Conservation (phyloP, 345 rosid species). For the Ceriops tagal region DNA sequence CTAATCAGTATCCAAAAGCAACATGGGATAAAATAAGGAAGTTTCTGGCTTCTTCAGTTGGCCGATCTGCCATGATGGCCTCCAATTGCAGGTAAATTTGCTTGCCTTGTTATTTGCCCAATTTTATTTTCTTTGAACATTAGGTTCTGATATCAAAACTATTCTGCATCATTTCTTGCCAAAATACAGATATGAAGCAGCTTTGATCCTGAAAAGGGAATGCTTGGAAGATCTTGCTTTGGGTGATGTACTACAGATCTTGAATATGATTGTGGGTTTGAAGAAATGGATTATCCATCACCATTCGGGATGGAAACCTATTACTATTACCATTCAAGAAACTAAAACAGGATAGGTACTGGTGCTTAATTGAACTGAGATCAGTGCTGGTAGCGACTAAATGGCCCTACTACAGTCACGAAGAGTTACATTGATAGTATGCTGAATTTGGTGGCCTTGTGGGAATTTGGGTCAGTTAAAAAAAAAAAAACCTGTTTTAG, state of each 20-base stretch:
- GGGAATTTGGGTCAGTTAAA: conserved; percentile 10
- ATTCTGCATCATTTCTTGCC: neutral
- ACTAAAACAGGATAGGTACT: conserved; percentile 24
- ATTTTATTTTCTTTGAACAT: neutral
- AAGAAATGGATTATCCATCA: conserved; percentile 25
- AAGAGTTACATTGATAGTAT: neutral
- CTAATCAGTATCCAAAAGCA: conserved; percentile 51
- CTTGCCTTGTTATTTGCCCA: neutral
- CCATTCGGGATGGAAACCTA: conserved; percentile 26
- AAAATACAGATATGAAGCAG: conserved; percentile 27
- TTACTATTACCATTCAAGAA: conserved; percentile 10
- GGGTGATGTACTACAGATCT: conserved; percentile 22
- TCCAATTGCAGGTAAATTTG: conserved; percentile 60
- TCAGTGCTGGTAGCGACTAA: conserved; percentile 11
- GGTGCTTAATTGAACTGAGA: conserved; percentile 20
- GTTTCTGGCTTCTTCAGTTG: conserved; percentile 55
- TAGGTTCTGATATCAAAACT: neutral
- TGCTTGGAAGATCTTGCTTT: conserved; percentile 24
- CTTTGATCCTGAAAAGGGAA: conserved; percentile 20
- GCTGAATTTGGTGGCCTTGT: neutral
- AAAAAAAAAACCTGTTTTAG: neutral
- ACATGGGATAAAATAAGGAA: conserved; percentile 63
- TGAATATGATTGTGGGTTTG: conserved; percentile 15
- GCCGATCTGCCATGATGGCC: conserved; percentile 48
- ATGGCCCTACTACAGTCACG: conserved; percentile 19